Percentiles rank a stretch among this genome's conserved stretches.
These are phyloP conservation scores for Bryoerythrophyllum caledonicum DNA, from an alignment of 225 moss, liverwort and hornwort species.

Conservation along the genomic window DNA sequence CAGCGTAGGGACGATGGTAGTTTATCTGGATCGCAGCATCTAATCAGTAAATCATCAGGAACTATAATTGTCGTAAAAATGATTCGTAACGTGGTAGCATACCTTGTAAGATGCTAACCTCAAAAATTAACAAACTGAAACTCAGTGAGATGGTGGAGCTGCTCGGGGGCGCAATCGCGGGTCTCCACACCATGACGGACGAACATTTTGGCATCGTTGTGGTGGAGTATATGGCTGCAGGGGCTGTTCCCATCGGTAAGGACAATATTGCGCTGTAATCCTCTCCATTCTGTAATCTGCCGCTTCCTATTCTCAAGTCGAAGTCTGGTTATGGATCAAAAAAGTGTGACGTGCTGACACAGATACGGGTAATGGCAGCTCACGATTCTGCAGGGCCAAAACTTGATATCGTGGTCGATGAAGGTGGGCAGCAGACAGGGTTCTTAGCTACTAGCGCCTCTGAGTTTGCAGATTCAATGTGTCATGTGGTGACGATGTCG, in stretches of 20 bases:
- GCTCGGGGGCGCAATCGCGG: conserved; percentile 78
- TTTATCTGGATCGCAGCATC: conserved; percentile 1
- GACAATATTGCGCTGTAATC: background rate
- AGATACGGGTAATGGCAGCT: conserved; percentile 48
- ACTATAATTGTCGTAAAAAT: background rate
- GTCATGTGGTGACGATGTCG: conserved; percentile 60
- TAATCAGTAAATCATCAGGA: background rate
- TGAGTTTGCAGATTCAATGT: conserved; percentile 78
- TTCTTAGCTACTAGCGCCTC: conserved; percentile 65
- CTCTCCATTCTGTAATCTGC: background rate
- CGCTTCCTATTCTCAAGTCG: background rate
- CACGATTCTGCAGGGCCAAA: conserved; percentile 91
- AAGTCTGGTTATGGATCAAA: background rate
- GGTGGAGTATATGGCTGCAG: conserved; percentile 97
- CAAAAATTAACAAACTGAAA: conserved; percentile 9
- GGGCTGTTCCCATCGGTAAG: conserved; percentile 88
- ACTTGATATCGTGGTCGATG: conserved; percentile 74
- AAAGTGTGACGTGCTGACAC: background rate
- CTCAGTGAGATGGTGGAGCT: conserved; percentile 66
- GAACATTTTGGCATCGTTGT: conserved; percentile 98
- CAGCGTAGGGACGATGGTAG: background rate
- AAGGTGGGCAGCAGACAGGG: conserved; percentile 70
- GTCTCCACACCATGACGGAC: conserved; percentile 93
- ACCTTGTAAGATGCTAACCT: background rate
- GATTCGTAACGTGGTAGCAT: background rate